These are phyloP conservation scores for Glaciozyma martinii DNA, from an alignment of 768 basidiomycete species.

Conservation along the genomic window DNA sequence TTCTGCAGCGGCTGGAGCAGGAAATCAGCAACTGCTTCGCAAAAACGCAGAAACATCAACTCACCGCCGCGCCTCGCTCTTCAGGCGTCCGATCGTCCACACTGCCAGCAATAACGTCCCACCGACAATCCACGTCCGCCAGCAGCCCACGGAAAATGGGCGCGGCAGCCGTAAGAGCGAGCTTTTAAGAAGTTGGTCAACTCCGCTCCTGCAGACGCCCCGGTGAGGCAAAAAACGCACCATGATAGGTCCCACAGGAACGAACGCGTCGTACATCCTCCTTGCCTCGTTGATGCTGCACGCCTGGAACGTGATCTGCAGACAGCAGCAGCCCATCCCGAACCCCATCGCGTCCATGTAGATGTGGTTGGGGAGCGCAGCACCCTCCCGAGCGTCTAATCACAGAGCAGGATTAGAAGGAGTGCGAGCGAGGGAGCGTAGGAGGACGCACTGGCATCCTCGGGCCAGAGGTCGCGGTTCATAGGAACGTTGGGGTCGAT, in stretches of 20 bases:
- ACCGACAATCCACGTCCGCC: conserved; percentile 93
- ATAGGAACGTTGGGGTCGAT: conserved; percentile 87
- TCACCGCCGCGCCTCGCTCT: conserved; percentile 78
- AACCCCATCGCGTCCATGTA: conserved; percentile 99
- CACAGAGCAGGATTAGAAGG: conserved; percentile 22
- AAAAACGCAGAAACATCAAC: background rate
- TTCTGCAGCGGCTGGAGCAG: conserved; percentile 60
- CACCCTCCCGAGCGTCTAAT: conserved; percentile 44
- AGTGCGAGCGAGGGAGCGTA: background rate
- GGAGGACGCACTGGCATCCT: conserved; percentile 60
- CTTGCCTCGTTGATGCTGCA: conserved; percentile 83
- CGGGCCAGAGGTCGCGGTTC: conserved; percentile 70
- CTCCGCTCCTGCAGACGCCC: background rate
- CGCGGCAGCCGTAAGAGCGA: conserved; percentile 88
- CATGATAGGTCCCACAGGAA: conserved; percentile 91
- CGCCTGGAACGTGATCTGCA: conserved; percentile 95
- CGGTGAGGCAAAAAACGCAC: conserved; percentile 44
- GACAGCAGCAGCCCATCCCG: conserved; percentile 97
- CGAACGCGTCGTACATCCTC: conserved; percentile 88
- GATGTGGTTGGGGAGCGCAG: conserved; percentile 80
- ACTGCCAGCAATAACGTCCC: conserved; percentile 98
- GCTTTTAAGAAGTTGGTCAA: conserved; percentile 44
- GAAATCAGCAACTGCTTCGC: background rate
- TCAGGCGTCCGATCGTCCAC: conserved; percentile 95
- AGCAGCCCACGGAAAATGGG: conserved; percentile 91